Conservation (phyloP, 2,329 filamentous ascomycete genomes). For the Penicillium sp. region DNA sequence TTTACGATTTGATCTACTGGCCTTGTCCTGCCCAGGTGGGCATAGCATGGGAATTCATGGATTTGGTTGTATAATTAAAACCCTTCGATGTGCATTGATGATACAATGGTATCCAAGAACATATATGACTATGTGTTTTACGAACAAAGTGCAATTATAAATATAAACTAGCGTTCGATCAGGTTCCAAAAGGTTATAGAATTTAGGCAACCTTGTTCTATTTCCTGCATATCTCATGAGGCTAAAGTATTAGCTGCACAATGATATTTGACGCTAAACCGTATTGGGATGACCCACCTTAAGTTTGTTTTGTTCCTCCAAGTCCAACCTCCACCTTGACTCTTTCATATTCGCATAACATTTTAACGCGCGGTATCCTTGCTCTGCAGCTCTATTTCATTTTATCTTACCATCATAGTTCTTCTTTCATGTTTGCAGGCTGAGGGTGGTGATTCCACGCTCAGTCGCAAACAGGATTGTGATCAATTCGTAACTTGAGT, state of each 20-base stretch:
- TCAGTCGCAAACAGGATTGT: conserved; percentile 8
- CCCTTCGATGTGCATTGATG: conserved; percentile 27
- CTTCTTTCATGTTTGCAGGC: conserved; percentile 1
- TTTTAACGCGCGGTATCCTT: conserved; percentile 8
- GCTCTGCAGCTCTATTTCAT: conserved; percentile 7
- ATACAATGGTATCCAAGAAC: conserved; percentile 16
- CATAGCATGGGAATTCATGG: conserved; percentile 34
- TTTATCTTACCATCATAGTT: neutral
- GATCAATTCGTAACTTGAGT: conserved; percentile 4
- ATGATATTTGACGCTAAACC: conserved; percentile 16
- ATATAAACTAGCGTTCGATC: neutral
- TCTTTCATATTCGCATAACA: neutral
- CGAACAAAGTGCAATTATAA: neutral
- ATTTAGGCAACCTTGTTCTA: neutral
- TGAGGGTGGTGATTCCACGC: conserved; percentile 11
- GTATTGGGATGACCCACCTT: conserved; percentile 23
- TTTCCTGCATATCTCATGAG: neutral
- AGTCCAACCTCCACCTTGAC: neutral
- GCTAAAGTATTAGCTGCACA: neutral
- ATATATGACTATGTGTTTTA: conserved; percentile 15
- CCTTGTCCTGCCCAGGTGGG: conserved; percentile 22
- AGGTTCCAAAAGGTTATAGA: too few relatives aligned
- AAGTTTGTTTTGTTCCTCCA: conserved; percentile 22
- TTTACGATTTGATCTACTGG: conserved; percentile 15
- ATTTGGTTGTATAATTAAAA: conserved; percentile 36